A percentile compares a stretch with the other conserved stretches of the same genome.
Conservation (phyloP, 2,329 filamentous ascomycete species). For the Epichloe hybrida region DNA sequence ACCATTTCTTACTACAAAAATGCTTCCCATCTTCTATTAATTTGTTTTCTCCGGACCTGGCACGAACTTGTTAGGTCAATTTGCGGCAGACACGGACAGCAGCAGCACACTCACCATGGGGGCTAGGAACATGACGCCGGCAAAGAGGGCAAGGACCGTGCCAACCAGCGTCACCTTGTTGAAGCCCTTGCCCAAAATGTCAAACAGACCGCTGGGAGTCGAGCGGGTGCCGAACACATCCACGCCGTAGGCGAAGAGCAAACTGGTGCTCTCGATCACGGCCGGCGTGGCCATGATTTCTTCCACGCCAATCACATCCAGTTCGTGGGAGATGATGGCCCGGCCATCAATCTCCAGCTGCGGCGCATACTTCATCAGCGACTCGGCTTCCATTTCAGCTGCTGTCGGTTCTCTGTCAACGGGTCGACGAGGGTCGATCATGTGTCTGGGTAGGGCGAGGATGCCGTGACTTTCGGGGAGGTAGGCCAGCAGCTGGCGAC, state of each 20-base stretch:
- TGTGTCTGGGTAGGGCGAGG: slow-evolving; percentile 60
- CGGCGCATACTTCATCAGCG: slow-evolving; percentile 62
- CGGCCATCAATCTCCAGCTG: slow-evolving; percentile 73
- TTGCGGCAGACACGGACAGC: neutral
- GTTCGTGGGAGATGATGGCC: slow-evolving; percentile 65
- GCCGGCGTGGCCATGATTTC: slow-evolving; percentile 64
- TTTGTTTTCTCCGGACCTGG: slow-evolving; percentile 51
- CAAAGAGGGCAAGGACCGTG: slow-evolving; percentile 68
- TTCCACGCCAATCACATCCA: slow-evolving; percentile 65
- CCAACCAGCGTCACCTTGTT: slow-evolving; percentile 75
- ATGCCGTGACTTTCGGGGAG: slow-evolving; percentile 62
- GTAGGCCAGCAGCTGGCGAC: slow-evolving; percentile 66
- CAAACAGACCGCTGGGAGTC: slow-evolving; percentile 80
- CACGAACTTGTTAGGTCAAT: slow-evolving; percentile 18
- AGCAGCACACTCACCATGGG: slow-evolving; percentile 58
- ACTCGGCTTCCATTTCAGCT: slow-evolving; percentile 65
- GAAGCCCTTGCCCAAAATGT: slow-evolving; percentile 86
- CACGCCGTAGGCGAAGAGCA: slow-evolving; percentile 77
- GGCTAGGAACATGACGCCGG: slow-evolving; percentile 63
- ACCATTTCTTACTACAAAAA: slow-evolving; percentile 13
- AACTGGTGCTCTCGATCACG: slow-evolving; percentile 77
- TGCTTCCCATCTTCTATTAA: slow-evolving; percentile 48
- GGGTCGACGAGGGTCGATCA: slow-evolving; percentile 77
- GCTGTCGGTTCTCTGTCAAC: slow-evolving; percentile 71
- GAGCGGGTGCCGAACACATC: slow-evolving; percentile 82